Evolutionary conservation across 108 stramenopile genomes (phyloP).

Genomic region (Phaeodactylum tricornutum): DNA sequence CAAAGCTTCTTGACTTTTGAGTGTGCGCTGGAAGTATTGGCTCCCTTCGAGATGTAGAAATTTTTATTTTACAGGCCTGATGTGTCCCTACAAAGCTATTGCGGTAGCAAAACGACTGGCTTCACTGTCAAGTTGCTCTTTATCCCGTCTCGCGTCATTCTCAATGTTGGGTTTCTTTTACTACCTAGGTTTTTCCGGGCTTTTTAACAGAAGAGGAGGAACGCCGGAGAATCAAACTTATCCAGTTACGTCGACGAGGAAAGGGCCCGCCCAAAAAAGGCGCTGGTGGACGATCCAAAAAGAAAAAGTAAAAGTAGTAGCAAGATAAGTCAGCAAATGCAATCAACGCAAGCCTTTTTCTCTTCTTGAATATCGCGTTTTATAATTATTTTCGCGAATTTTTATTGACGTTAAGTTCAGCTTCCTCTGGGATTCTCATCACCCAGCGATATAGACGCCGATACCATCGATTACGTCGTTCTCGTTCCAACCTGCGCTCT

Average conservation of each 20-base stretch:
- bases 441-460: slow-evolving; percentile 23
- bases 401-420: neutral
- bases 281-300: slow-evolving; percentile 56
- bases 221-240: slow-evolving; percentile 47
- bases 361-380: neutral
- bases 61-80: neutral
- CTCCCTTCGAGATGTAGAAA: neutral
- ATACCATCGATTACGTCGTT: slow-evolving; percentile 73
- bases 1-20: too few species aligned
- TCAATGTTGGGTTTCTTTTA: slow-evolving; percentile 1
- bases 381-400: neutral
- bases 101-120: neutral
- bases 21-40: too few species aligned
- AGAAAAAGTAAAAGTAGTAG: slow-evolving; percentile 13
- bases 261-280: slow-evolving; percentile 90
- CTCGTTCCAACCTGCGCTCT: slow-evolving; percentile 62
- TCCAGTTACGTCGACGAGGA: slow-evolving; percentile 55
- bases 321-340: neutral
- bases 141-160: neutral
- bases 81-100: too few species aligned
- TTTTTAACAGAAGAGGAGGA: slow-evolving; percentile 66
- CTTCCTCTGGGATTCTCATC: too few species aligned
- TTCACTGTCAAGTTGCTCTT: neutral
- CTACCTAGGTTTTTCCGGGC: slow-evolving; percentile 12
- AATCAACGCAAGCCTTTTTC: neutral